phyloP scores from a whole-genome alignment of 208 protist genomes.

The Trypanosoma lewisi region DNA sequence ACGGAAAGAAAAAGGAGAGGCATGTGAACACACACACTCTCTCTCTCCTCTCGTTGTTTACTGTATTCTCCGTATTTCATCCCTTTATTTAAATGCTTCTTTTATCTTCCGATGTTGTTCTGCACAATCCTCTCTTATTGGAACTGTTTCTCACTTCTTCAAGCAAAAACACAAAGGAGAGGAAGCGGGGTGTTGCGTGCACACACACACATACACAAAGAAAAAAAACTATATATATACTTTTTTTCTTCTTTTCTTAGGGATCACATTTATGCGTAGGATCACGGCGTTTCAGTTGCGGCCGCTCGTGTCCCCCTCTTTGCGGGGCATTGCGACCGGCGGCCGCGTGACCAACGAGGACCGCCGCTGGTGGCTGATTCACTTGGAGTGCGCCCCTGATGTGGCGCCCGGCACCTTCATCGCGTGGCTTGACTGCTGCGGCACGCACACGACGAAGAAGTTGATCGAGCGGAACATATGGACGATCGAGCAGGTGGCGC shows the following conservation, averaged over 20 bases:
- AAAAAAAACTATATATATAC: neutral
- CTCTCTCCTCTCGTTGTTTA: too few relatives aligned
- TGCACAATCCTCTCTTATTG: too few relatives aligned
- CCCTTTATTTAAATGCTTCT: too few relatives aligned
- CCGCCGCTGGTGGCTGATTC: constrained; percentile 85
- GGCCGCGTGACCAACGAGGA: constrained; percentile 87
- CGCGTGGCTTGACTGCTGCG: constrained; percentile 85
- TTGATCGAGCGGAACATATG: constrained; percentile 90
- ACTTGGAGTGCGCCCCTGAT: constrained; percentile 84
- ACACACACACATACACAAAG: constrained; percentile 7
- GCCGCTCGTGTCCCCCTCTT: neutral
- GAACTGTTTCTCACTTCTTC: too few relatives aligned
- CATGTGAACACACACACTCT: too few relatives aligned
- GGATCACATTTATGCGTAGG: constrained; percentile 4
- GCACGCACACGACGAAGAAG: constrained; percentile 89
- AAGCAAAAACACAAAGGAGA: too few relatives aligned
- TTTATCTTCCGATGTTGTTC: too few relatives aligned
- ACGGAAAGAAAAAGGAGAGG: too few relatives aligned
- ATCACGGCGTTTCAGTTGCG: neutral
- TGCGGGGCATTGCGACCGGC: constrained; percentile 45
- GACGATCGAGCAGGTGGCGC: constrained; percentile 87
- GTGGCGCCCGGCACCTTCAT: constrained; percentile 83
- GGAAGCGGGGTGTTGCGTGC: too few relatives aligned
- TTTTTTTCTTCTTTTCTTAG: neutral
- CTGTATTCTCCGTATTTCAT: too few relatives aligned